Base-by-base conservation (phyloP, 768 basidiomycete species). In the Lactarius trivialis region DNA sequence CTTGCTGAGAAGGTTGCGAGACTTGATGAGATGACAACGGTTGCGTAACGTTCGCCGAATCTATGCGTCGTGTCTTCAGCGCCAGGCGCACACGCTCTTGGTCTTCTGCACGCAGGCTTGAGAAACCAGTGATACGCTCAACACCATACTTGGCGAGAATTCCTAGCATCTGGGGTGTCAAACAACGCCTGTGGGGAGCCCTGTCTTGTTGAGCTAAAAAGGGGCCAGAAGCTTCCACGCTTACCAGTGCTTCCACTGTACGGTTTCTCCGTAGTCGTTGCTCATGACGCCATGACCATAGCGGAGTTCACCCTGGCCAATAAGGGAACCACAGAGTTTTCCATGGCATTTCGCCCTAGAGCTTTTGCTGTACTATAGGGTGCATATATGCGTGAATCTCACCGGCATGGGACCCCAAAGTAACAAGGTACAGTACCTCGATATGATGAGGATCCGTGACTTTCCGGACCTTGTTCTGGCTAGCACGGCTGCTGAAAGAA, bases 241-340 rank as follows among this genome's bases (percentile, higher is more conserved):
- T 68, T 73, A 88, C 88, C 89, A 91, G 67, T 91, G 89, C 45
- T 82, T 77, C 90, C 90, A 91, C 68, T 84, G 78, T 3, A 90
- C 82, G 0, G 78, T 81, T 71, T 88, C 85, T 52, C 86, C 83
- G 55, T 78, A 82, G 41, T 78, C 72, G n/a, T 78, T 72, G 21
- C 71, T 74, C 9, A 69, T 68, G 7, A 71, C 72, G 7, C 78
- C 78, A 56, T 76, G 73, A 0, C 89, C 89, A 67, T 91, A 89
- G n/a, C 89, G 76, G 61, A 91, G 73, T 19, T 76, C 77, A 2
- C 85, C 86, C 17, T 77, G 71, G n/a, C 77, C 73, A 41, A 91
- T 81, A 0, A 68, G 54, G 1, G 81, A 71, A 37, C 81, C 83
- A 72, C 88, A 91, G 4, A 83, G 82, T 3, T 76, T 67, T 4